Conservation (phyloP, 176 grass and related monocot species). For the Melocanna baccifera region DNA sequence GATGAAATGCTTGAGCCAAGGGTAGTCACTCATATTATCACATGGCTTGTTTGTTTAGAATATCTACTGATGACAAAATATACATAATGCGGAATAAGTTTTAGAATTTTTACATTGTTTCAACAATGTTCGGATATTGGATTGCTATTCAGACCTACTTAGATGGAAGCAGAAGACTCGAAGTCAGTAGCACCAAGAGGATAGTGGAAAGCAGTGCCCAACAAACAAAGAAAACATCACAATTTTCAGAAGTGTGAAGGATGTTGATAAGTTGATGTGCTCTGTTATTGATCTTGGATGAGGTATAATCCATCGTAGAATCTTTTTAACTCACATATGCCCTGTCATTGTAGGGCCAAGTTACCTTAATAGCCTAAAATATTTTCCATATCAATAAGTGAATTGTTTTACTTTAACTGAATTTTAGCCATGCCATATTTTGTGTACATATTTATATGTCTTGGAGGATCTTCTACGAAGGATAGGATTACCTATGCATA, state of each 20-base stretch:
- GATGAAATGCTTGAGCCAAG: not conserved
- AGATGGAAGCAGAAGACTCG: conserved; percentile 66
- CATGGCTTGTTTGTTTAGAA: not conserved
- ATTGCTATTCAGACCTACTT: conserved; percentile 83
- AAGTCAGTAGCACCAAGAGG: conserved; percentile 14
- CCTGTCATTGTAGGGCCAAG: too few species aligned
- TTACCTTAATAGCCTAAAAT: too few species aligned
- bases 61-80: not conserved
- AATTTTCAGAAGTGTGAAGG: conserved; percentile 57
- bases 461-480: too few species aligned
- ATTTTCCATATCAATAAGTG: too few species aligned
- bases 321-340: too few species aligned
- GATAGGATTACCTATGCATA: too few species aligned
- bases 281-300: conserved; percentile 59
- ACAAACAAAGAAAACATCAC: conserved; percentile 25
- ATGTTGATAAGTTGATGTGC: conserved; percentile 49
- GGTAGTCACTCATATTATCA: not conserved
- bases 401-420: too few species aligned
- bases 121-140: conserved; percentile 59
- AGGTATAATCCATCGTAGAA: conserved; percentile 37
- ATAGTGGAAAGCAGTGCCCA: conserved; percentile 5
- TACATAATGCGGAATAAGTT: not conserved
- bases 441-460: too few species aligned
- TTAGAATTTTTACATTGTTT: conserved; percentile 2
- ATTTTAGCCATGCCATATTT: too few species aligned